Conservation (phyloP, 2,329 filamentous ascomycete species). For the Colletotrichum endophyticum region DNA sequence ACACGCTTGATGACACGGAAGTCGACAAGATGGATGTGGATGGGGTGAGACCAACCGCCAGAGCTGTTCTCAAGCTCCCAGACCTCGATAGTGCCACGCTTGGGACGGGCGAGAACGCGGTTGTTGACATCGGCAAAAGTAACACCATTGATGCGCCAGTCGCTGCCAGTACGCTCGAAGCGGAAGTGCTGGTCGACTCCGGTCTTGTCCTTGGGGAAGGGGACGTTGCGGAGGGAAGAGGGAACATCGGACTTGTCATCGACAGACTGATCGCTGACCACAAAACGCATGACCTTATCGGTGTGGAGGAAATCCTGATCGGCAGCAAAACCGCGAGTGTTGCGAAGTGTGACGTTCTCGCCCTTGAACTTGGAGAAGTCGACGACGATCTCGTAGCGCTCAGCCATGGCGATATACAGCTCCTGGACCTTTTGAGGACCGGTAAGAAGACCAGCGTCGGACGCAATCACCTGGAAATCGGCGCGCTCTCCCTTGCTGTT, state of each 20-base stretch:
- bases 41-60: constrained; percentile 50
- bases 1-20: constrained; percentile 54
- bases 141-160: constrained; percentile 49
- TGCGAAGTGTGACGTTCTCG: constrained; percentile 52
- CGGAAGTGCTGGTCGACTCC: constrained; percentile 21
- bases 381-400: constrained; percentile 57
- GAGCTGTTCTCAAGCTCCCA: constrained; percentile 48
- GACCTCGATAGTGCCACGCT: constrained; percentile 43
- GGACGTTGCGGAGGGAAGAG: constrained; percentile 21
- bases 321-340: constrained; percentile 37
- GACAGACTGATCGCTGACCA: constrained; percentile 38
- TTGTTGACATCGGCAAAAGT: constrained; percentile 43
- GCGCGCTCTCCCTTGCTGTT: constrained; percentile 27
- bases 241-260: constrained; percentile 28
- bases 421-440: constrained; percentile 41
- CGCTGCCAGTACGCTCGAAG: constrained; percentile 15
- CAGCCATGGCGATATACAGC: constrained; percentile 54
- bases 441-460: constrained; percentile 52
- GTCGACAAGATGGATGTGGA: constrained; percentile 60
- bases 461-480: constrained; percentile 52
- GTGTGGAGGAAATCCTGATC: constrained; percentile 51
- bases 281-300: constrained; percentile 47
- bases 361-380: constrained; percentile 54
- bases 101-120: constrained; percentile 45
- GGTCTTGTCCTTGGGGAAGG: constrained; percentile 16